Conservation (phyloP, 106 monocot species). For the Dioscorea alata region DNA sequence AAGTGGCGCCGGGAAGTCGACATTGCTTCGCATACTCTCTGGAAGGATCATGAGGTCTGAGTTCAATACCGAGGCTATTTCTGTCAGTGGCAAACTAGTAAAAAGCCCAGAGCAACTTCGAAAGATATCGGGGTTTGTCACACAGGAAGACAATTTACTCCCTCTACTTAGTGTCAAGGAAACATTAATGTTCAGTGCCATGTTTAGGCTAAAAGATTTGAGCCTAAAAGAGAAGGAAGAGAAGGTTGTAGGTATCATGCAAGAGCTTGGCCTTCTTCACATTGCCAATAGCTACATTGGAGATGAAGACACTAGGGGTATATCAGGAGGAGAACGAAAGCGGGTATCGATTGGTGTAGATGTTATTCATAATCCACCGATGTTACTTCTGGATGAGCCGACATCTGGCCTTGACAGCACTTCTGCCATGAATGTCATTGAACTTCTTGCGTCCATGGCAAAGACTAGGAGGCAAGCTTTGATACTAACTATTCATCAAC, state of each 20-base stretch:
- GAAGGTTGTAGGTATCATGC: constrained; percentile 52
- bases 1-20: constrained; percentile 94
- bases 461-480: constrained; percentile 41
- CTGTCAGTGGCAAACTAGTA: constrained; percentile 35
- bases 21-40: constrained; percentile 76
- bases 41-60: constrained; percentile 31
- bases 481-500: constrained; percentile 94
- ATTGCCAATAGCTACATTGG: constrained; percentile 76
- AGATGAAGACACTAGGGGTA: constrained; percentile 52
- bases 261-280: constrained; percentile 58
- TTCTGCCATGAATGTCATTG: constrained; percentile 70
- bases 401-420: constrained; percentile 93
- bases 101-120: constrained; percentile 34
- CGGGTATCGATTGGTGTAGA: constrained; percentile 82
- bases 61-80: constrained; percentile 23
- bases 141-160: constrained; percentile 88
- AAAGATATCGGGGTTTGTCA: constrained; percentile 70
- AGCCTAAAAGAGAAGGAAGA: constrained; percentile 29
- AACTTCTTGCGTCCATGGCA: constrained; percentile 69
- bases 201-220: constrained; percentile 45
- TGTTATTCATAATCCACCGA: constrained; percentile 71
- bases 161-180: constrained; percentile 96
- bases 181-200: constrained; percentile 72
- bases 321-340: constrained; percentile 93
- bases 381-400: constrained; percentile 91